A percentile compares a stretch with the other conserved stretches of the same genome.
phyloP scores from a whole-genome alignment of 176 grass and related monocot genomes.

The Rhynchospora tenuis region DNA sequence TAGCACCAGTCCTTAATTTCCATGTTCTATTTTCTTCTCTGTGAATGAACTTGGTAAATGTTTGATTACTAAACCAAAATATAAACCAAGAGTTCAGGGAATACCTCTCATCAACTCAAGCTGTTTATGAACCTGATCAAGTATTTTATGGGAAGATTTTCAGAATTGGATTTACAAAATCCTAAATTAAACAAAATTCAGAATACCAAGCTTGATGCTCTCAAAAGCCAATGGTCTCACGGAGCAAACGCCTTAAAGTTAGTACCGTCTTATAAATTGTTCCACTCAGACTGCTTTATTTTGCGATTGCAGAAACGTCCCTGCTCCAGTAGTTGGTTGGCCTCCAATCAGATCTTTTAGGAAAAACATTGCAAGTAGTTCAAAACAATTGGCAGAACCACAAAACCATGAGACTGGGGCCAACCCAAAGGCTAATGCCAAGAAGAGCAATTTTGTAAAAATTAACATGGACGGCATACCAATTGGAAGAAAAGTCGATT shows the following conservation, averaged over 20 bases:
- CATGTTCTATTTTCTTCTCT: neutral
- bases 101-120: neutral
- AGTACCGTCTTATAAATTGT: neutral
- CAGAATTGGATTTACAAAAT: neutral
- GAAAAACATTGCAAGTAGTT: conserved; percentile 68
- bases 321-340: conserved; percentile 83
- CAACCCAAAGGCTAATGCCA: conserved; percentile 36
- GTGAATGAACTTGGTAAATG: neutral
- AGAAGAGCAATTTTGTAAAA: conserved; percentile 64
- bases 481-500: conserved; percentile 89
- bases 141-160: too few species aligned
- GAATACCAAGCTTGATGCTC: neutral
- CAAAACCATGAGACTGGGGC: conserved; percentile 29
- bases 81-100: neutral
- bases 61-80: neutral
- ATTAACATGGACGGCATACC: conserved; percentile 99
- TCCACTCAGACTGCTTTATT: neutral
- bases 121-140: neutral
- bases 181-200: neutral
- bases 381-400: conserved; percentile 41
- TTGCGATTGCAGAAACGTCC: conserved; percentile 36
- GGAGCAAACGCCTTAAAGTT: neutral
- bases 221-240: neutral
- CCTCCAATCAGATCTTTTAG: conserved; percentile 79
- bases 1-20: neutral